These are phyloP conservation scores for Oidiodendron maius DNA, from an alignment of 495 filamentous ascomycete species.

Conservation along the genomic window DNA sequence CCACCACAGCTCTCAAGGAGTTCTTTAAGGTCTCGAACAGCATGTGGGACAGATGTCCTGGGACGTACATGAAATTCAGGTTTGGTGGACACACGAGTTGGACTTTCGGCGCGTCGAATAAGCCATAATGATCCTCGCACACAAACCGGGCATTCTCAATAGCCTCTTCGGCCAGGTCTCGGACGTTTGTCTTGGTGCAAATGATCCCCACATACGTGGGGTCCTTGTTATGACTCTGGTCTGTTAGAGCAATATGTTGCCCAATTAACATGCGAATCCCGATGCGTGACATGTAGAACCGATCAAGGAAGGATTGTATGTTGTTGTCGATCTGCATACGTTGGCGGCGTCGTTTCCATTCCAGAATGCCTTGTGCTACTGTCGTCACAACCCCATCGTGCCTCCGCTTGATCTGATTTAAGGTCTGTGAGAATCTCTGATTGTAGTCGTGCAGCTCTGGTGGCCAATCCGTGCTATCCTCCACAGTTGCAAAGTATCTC, in stretches of 20 bases:
- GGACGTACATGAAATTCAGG: conserved; percentile 98
- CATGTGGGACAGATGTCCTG: conserved; percentile 97
- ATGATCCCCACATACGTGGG: conserved; percentile 96
- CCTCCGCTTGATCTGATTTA: conserved; percentile 88
- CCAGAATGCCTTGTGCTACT: conserved; percentile 88
- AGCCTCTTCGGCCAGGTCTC: conserved; percentile 91
- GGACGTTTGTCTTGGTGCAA: conserved; percentile 95
- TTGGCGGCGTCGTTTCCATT: conserved; percentile 95
- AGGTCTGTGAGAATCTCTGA: conserved; percentile 72
- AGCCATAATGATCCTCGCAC: conserved; percentile 96
- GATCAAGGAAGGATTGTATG: conserved; percentile 93
- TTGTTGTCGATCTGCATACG: conserved; percentile 97
- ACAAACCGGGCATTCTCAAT: conserved; percentile 98
- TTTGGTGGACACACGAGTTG: conserved; percentile 92
- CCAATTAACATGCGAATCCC: conserved; percentile 98
- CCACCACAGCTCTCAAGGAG: conserved; percentile 91
- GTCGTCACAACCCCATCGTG: conserved; percentile 98
- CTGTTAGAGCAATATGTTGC: conserved; percentile 93
- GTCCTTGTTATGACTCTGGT: conserved; percentile 80
- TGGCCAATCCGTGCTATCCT: conserved; percentile 86
- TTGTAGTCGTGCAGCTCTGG: conserved; percentile 95
- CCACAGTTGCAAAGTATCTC: conserved; percentile 87
- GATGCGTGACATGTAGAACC: conserved; percentile 99
- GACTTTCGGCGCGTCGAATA: conserved; percentile 95
- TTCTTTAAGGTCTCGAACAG: conserved; percentile 99